phyloP scores from a whole-genome alignment of 164 flowering plant genomes.

The Magnolia sinica region DNA sequence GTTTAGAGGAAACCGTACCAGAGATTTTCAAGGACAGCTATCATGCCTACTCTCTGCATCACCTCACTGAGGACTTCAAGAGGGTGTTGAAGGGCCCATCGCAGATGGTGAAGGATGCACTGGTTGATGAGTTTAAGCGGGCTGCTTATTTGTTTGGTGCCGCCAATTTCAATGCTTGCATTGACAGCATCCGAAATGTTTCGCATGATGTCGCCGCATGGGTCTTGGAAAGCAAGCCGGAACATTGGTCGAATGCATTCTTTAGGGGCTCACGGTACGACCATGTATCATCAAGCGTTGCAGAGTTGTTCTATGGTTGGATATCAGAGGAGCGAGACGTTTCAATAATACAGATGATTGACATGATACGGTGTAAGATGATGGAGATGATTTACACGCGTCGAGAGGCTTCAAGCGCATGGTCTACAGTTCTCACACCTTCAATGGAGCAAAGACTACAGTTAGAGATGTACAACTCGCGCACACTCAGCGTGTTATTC shows the following conservation, averaged over 20 bases:
- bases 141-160: conserved; percentile 61
- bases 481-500: conserved; percentile 37
- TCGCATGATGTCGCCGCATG: conserved; percentile 69
- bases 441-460: conserved; percentile 42
- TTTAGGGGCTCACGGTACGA: conserved; percentile 71
- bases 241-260: conserved; percentile 76
- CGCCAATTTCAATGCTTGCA: conserved; percentile 47
- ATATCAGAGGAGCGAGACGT: conserved; percentile 6
- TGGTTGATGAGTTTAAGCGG: conserved; percentile 54
- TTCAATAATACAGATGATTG: conserved; percentile 6
- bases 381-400: conserved; percentile 14
- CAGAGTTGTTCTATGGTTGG: conserved; percentile 37
- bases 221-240: conserved; percentile 60
- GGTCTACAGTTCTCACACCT: conserved; percentile 50
- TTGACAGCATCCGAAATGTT: conserved; percentile 59
- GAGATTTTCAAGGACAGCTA: conserved; percentile 48
- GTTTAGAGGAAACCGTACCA: conserved; percentile 34
- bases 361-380: conserved; percentile 7
- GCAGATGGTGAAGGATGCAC: conserved; percentile 62
- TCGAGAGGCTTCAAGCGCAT: conserved; percentile 24
- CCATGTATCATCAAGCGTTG: conserved; percentile 67
- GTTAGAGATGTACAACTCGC: conserved; percentile 39
- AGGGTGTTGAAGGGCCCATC: conserved; percentile 55
- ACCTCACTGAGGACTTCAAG: conserved; percentile 42
- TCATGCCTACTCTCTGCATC: conserved; percentile 47